These are phyloP conservation scores for Bidens hawaiensis DNA, from an alignment of 140 eudicot species.

Conservation along the genomic window DNA sequence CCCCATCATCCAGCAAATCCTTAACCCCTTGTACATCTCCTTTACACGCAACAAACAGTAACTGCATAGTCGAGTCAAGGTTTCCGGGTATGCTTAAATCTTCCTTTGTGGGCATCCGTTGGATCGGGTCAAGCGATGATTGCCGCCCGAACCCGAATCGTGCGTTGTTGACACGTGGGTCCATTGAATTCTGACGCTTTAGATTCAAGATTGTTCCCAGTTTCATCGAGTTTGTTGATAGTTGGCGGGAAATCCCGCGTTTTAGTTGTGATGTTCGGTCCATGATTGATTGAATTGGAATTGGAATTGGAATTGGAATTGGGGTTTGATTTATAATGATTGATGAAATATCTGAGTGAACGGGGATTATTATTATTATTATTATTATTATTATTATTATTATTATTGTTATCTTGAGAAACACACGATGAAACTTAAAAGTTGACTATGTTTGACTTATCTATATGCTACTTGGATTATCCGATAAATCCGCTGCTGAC, in stretches of 20 bases:
- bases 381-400: too few relatives aligned
- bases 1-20: constrained; percentile 79
- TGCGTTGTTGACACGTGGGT: constrained; percentile 47
- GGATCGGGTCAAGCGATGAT: constrained; percentile 82
- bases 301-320: too few relatives aligned
- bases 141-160: constrained; percentile 88
- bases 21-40: constrained; percentile 77
- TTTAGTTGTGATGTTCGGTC: constrained; percentile 49
- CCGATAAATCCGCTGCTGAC: too few relatives aligned
- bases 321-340: too few relatives aligned
- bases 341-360: too few relatives aligned
- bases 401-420: too few relatives aligned
- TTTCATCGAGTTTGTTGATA: constrained; percentile 62
- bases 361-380: too few relatives aligned
- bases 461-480: too few relatives aligned
- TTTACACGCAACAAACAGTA: constrained; percentile 70
- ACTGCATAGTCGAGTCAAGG: constrained; percentile 80
- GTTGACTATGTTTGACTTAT: too few relatives aligned
- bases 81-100: constrained; percentile 64
- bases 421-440: too few relatives aligned
- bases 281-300: constrained; percentile 26
- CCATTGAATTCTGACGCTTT: constrained; percentile 64
- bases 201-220: constrained; percentile 46
- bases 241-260: constrained; percentile 83
- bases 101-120: constrained; percentile 35